Conservation (phyloP, 2,329 filamentous ascomycete species). For the Aspergillus oerlinghausenensis region DNA sequence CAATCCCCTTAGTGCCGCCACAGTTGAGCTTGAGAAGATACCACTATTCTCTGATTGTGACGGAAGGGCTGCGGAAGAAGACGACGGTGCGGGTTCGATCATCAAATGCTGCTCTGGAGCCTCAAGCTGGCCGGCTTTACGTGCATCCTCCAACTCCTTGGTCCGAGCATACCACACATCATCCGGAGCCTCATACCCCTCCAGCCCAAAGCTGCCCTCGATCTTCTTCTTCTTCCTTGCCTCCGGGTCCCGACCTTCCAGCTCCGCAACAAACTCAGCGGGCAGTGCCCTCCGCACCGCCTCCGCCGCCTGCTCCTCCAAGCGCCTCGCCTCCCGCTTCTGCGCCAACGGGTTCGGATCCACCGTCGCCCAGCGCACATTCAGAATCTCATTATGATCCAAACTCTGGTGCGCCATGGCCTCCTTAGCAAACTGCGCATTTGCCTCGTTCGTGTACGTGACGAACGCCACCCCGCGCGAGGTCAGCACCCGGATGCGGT, state of each 20-base stretch:
- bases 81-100: slow-evolving; percentile 43
- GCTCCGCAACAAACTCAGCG: slow-evolving; percentile 84
- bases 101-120: slow-evolving; percentile 42
- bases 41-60: slow-evolving; percentile 47
- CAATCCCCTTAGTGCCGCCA: slow-evolving; percentile 68
- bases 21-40: slow-evolving; percentile 76
- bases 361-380: slow-evolving; percentile 94
- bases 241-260: slow-evolving; percentile 85
- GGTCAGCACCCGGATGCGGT: slow-evolving; percentile 82
- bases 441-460: slow-evolving; percentile 87
- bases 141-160: slow-evolving; percentile 61
- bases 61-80: slow-evolving; percentile 34
- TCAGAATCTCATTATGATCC: slow-evolving; percentile 87
- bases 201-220: slow-evolving; percentile 80
- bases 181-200: slow-evolving; percentile 91
- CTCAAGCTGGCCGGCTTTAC: slow-evolving; percentile 55
- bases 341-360: slow-evolving; percentile 95
- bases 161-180: slow-evolving; percentile 87
- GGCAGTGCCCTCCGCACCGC: slow-evolving; percentile 84
- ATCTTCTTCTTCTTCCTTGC: slow-evolving; percentile 84
- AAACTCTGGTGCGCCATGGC: slow-evolving; percentile 93
- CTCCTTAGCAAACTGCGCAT: slow-evolving; percentile 86
- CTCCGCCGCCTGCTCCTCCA: slow-evolving; percentile 95
- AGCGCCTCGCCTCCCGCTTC: slow-evolving; percentile 78
- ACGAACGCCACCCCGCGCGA: slow-evolving; percentile 88